A percentile compares a stretch with the other conserved stretches of the same genome.
Conservation (phyloP, 164 flowering plant genomes). For the Chimonanthus salicifolius region DNA sequence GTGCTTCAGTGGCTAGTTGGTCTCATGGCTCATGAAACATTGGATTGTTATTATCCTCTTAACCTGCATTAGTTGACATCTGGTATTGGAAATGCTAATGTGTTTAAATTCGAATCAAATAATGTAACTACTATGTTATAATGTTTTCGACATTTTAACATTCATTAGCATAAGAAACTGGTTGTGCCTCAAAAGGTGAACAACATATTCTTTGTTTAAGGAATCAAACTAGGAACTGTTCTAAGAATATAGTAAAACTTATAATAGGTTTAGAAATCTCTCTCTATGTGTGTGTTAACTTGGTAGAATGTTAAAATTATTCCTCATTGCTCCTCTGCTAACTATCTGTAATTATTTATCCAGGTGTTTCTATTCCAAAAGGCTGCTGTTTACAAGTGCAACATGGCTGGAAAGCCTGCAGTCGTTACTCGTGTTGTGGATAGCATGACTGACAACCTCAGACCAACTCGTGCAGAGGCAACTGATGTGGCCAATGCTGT, state of each 20-base stretch:
- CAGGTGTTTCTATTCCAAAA: constrained; percentile 90
- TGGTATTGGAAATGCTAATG: background rate
- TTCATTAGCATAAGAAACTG: no score
- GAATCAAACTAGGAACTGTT: background rate
- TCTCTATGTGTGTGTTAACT: no score
- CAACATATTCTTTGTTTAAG: background rate
- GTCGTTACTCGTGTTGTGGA: constrained; percentile 92
- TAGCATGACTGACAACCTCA: constrained; percentile 88
- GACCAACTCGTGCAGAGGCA: constrained; percentile 97
- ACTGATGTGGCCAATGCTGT: constrained; percentile 92
- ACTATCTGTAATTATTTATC: constrained; percentile 9
- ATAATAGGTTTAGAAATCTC: background rate
- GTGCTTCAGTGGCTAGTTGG: background rate
- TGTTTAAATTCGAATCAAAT: background rate
- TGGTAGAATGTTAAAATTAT: no score
- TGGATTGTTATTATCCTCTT: background rate
- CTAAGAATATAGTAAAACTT: background rate
- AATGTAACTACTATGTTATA: background rate
- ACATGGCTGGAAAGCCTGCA: constrained; percentile 92
- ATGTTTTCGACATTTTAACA: no score
- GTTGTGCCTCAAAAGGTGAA: no score
- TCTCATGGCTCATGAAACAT: background rate
- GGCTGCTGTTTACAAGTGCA: constrained; percentile 82
- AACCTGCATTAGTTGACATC: background rate
- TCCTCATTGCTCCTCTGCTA: background rate